Base-by-base conservation (phyloP, 805 yeast species). In the Zygoascus flipseniorum region DNA sequence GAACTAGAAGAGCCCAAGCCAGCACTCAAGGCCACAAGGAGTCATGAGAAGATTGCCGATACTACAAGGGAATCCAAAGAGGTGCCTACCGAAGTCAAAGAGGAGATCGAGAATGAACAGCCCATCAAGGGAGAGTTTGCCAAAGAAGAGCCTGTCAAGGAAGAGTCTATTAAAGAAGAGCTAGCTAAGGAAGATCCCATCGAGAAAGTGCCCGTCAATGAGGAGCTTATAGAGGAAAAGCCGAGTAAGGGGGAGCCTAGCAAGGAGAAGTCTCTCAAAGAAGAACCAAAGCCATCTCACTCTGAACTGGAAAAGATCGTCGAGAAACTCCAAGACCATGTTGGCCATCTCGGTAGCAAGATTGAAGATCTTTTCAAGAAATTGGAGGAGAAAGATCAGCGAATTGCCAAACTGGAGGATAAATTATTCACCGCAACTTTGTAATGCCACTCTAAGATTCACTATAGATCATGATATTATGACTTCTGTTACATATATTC, bases 381-480 rank as follows among this genome's bases (percentile, higher is more conserved):
- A 44, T 60, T 61, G 31, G 60, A 52, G 10, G 52, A 47, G 13
- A 56, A 58, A 9, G 62, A 60, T 39, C 53, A 48, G 37, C 54
- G 60, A 32, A 57, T 63, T 39, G 55, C 43, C 35, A 44, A 48
- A 8, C 56, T 63, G 41, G 66, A 63, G 52, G 47, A 37, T 11
- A 58, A 62, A 55, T 18, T 63, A 26, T 50, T 28, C 13, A 52
- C 51, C 51, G 48, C 46, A 16, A 23, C 41, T 31, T 31, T 47
- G 49, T 47, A 32, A 16, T 31, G 19, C 16, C 16, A 8, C 26
- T 26, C n/a, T 31, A 8, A 13, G 41, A 44, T 19, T 18, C 48
- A 10, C 19, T 3, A 47, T 32, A 47, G 26, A 47, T 47, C 16
- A 47, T 47, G 49, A 20, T 37, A 48, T 48, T 37, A 45, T 43